These are phyloP conservation scores for Entomophthora muscae DNA, from an alignment of 371 early-diverging fungal genomes.

Conservation along the genomic window DNA sequence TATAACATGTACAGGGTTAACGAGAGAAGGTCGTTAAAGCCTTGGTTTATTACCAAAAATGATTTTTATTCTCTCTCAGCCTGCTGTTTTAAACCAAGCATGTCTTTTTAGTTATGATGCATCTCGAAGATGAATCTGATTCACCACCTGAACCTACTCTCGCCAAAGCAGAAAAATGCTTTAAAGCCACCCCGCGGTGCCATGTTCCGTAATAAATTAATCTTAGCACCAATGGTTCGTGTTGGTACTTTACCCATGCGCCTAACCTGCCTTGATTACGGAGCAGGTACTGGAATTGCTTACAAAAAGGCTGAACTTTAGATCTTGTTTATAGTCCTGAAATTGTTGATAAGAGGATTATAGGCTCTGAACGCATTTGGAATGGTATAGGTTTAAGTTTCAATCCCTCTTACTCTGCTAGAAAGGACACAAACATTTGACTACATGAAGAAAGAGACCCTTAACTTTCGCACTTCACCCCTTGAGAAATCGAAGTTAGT, in stretches of 20 bases:
- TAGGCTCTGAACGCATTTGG: constrained; percentile 51
- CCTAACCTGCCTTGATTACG: constrained; percentile 61
- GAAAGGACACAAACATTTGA: constrained; percentile 46
- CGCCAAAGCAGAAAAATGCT: no score
- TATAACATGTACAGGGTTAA: no score
- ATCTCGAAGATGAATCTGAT: no score
- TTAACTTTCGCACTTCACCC: constrained; percentile 42
- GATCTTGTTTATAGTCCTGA: constrained; percentile 88
- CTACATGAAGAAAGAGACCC: constrained; percentile 31
- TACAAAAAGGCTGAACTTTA: constrained; percentile 9
- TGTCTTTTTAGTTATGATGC: no score
- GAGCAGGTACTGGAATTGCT: constrained; percentile 42
- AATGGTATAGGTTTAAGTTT: constrained; percentile 34
- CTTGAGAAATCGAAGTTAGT: constrained; percentile 42
- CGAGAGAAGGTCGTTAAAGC: no score
- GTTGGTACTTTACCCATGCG: constrained; percentile 80
- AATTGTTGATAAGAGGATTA: constrained; percentile 71
- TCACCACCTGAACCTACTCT: no score
- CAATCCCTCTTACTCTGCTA: constrained; percentile 11
- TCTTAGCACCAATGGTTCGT: constrained; percentile 24
- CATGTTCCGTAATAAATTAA: constrained; percentile 11
- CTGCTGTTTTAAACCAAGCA: no score
- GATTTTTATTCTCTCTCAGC: no score
- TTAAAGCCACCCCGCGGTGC: not conserved
- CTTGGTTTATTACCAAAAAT: no score